These are phyloP conservation scores for Xylaria sp. DNA, from an alignment of 2,329 filamentous ascomycete genomes.

Conservation along the genomic window DNA sequence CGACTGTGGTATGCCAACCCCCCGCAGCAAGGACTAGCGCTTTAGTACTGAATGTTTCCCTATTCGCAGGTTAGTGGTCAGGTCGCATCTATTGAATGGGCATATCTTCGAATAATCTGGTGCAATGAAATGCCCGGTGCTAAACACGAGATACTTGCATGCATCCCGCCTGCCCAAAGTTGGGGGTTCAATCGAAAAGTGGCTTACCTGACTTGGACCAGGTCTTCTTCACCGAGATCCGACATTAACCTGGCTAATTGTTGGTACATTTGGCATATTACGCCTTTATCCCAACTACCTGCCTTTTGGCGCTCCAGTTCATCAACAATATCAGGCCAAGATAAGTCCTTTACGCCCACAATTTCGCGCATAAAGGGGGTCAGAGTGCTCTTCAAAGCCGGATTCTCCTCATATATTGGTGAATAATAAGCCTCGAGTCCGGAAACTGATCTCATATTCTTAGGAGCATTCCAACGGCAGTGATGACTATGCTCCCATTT, in stretches of 20 bases:
- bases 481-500: constrained; percentile 1
- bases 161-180: not conserved
- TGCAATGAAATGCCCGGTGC: not conserved
- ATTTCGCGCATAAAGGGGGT: constrained; percentile 9
- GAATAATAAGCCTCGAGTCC: constrained; percentile 8
- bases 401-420: not conserved
- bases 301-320: constrained; percentile 3
- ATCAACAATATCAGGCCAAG: constrained; percentile 8
- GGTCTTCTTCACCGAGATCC: not conserved
- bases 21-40: constrained; percentile 30
- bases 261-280: constrained; percentile 10
- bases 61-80: constrained; percentile 6
- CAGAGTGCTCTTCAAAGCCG: not conserved
- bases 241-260: not conserved
- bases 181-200: not conserved
- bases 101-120: not conserved
- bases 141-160: not conserved
- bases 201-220: constrained; percentile 8
- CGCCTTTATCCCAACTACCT: not conserved
- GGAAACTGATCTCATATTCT: not conserved
- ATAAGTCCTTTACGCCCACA: constrained; percentile 2
- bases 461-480: constrained; percentile 10
- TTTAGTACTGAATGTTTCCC: constrained; percentile 31
- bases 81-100: not conserved
- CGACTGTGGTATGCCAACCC: constrained; percentile 44